A percentile compares a stretch with the other conserved stretches of the same genome.
These are phyloP conservation scores for Cenchrus fungigraminus DNA, from an alignment of 176 grass and related monocot species.

Conservation along the genomic window DNA sequence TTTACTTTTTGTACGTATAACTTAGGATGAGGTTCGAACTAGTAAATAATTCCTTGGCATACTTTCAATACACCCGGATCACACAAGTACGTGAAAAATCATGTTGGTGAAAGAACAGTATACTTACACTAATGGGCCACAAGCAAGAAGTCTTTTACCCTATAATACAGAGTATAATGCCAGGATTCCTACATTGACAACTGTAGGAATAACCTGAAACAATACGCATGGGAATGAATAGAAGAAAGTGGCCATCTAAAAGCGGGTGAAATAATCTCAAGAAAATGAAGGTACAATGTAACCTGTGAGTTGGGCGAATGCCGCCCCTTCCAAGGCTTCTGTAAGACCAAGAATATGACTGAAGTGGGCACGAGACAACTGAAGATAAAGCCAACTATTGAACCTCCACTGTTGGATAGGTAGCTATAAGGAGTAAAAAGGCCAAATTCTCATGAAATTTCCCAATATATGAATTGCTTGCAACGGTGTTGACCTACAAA, in stretches of 20 bases:
- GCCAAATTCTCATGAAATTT: constrained; percentile 91
- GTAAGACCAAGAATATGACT: constrained; percentile 81
- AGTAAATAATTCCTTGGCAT: constrained; percentile 13
- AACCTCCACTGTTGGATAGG: constrained; percentile 53
- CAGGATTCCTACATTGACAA: constrained; percentile 97
- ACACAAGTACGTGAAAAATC: constrained; percentile 15
- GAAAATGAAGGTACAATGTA: constrained; percentile 30
- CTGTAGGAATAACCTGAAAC: constrained; percentile 78
- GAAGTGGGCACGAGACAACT: constrained; percentile 88
- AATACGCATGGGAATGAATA: constrained; percentile 21
- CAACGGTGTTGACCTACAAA: constrained; percentile 68
- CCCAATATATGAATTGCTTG: constrained; percentile 89
- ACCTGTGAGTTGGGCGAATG: constrained; percentile 94
- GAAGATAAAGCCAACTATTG: constrained; percentile 89
- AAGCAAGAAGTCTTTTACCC: constrained; percentile 90
- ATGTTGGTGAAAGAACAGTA: constrained; percentile 30
- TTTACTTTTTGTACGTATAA: constrained; percentile 9
- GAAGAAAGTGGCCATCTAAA: neutral
- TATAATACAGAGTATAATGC: constrained; percentile 91
- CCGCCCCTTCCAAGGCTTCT: constrained; percentile 94
- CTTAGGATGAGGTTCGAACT: neutral
- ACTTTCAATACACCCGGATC: neutral
- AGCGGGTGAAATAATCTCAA: constrained; percentile 32
- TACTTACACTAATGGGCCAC: constrained; percentile 91
- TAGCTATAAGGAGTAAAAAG: constrained; percentile 61